phyloP scores from a whole-genome alignment of 2,329 filamentous ascomycete species.

The Rutstroemia sp. region DNA sequence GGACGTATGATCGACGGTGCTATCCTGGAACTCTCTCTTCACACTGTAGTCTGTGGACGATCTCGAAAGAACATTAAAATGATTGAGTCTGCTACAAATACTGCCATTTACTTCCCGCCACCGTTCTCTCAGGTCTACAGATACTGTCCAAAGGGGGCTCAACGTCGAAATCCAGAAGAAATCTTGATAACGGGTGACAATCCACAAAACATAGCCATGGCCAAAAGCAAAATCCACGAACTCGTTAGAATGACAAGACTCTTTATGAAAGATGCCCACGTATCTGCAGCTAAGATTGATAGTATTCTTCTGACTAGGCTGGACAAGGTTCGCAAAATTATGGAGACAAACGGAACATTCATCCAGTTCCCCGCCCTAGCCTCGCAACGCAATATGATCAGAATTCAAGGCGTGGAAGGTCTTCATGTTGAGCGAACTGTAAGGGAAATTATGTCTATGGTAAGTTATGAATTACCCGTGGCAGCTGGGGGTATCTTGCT shows the following conservation, averaged over 20 bases:
- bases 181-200: constrained; percentile 93
- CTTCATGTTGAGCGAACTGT: constrained; percentile 92
- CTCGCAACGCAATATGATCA: constrained; percentile 74
- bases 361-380: constrained; percentile 87
- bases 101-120: constrained; percentile 95
- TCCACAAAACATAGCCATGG: constrained; percentile 74
- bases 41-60: constrained; percentile 86
- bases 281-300: constrained; percentile 89
- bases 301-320: constrained; percentile 84
- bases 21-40: constrained; percentile 77
- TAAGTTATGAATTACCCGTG: constrained; percentile 38
- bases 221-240: constrained; percentile 87
- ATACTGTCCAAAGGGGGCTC: constrained; percentile 77
- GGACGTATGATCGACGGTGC: constrained; percentile 69
- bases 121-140: constrained; percentile 88
- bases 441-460: constrained; percentile 89
- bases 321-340: constrained; percentile 96
- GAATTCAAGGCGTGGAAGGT: constrained; percentile 89
- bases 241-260: constrained; percentile 73
- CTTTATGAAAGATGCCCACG: constrained; percentile 84
- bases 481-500: constrained; percentile 12
- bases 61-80: constrained; percentile 96
- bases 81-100: constrained; percentile 91
- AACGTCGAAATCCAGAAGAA: constrained; percentile 75
- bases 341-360: constrained; percentile 92